phyloP scores from a whole-genome alignment of 2,329 filamentous ascomycete genomes.

The Fonsecaea pugnacius region DNA sequence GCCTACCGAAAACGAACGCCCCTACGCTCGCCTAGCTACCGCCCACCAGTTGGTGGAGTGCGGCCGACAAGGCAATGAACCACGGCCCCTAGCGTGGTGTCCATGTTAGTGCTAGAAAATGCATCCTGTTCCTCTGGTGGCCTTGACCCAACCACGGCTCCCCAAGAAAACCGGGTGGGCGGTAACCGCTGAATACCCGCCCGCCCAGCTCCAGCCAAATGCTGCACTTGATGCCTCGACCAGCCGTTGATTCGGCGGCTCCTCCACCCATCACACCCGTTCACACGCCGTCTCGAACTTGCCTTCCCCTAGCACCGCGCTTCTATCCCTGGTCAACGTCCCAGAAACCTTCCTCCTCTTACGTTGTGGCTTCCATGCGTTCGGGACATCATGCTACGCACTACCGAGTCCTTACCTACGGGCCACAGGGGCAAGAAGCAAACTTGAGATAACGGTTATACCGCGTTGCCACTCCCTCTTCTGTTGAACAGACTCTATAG shows the following conservation, averaged over 20 bases:
- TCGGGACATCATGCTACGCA: neutral
- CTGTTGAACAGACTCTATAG: neutral
- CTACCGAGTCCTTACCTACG: neutral
- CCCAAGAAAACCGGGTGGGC: slow-evolving; percentile 19
- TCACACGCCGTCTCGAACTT: slow-evolving; percentile 20
- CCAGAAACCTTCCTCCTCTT: neutral
- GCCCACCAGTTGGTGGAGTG: slow-evolving; percentile 1
- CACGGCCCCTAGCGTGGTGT: neutral
- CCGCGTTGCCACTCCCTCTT: neutral
- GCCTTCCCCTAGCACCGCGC: slow-evolving; percentile 25
- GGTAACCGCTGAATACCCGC: slow-evolving; percentile 28
- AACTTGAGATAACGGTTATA: neutral
- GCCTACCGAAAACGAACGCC: neutral
- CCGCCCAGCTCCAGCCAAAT: neutral
- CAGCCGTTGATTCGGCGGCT: slow-evolving; percentile 22
- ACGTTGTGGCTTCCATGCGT: slow-evolving; percentile 5
- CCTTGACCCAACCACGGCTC: slow-evolving; percentile 8
- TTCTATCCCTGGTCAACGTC: slow-evolving; percentile 16
- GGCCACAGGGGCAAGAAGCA: neutral
- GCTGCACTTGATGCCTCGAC: slow-evolving; percentile 1
- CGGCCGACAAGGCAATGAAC: neutral
- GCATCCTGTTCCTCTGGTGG: neutral
- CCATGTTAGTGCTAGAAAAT: slow-evolving; percentile 14
- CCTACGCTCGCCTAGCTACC: neutral
- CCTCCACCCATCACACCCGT: slow-evolving; percentile 23